Evolutionary conservation across 2,329 filamentous ascomycete genomes (phyloP).

Genomic region (Magnaporthales sp.): DNA sequence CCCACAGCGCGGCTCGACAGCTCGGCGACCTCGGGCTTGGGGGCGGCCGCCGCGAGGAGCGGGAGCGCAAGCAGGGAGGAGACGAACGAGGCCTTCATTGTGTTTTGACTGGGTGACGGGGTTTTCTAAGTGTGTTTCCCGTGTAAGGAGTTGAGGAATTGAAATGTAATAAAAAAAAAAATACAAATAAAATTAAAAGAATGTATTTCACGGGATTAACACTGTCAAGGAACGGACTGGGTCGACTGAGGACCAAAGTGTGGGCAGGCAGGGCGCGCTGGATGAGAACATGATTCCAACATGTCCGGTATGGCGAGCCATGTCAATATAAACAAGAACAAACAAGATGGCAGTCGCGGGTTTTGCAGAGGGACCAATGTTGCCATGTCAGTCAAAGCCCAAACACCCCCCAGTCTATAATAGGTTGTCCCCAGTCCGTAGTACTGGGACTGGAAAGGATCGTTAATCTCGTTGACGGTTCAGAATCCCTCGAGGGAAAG

Average conservation of each 20-base stretch:
- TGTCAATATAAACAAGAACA: neutral
- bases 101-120: too few relatives aligned
- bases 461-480: too few relatives aligned
- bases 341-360: neutral
- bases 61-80: neutral
- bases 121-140: neutral
- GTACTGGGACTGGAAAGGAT: too few relatives aligned
- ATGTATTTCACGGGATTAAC: neutral
- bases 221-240: neutral
- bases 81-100: neutral
- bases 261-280: neutral
- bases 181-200: neutral
- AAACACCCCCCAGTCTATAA: neutral
- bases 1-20: slow-evolving; percentile 7
- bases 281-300: too few relatives aligned
- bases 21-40: neutral
- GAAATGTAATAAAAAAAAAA: neutral
- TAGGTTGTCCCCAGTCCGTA: too few relatives aligned
- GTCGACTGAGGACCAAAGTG: neutral
- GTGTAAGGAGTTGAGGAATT: neutral
- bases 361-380: neutral
- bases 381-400: neutral
- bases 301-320: neutral
- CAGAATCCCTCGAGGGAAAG: too few relatives aligned
- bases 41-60: neutral